Percentiles rank a stretch among this genome's conserved stretches.
These are phyloP conservation scores for Truncatella angustata DNA, from an alignment of 2,329 filamentous ascomycete species.

Conservation along the genomic window DNA sequence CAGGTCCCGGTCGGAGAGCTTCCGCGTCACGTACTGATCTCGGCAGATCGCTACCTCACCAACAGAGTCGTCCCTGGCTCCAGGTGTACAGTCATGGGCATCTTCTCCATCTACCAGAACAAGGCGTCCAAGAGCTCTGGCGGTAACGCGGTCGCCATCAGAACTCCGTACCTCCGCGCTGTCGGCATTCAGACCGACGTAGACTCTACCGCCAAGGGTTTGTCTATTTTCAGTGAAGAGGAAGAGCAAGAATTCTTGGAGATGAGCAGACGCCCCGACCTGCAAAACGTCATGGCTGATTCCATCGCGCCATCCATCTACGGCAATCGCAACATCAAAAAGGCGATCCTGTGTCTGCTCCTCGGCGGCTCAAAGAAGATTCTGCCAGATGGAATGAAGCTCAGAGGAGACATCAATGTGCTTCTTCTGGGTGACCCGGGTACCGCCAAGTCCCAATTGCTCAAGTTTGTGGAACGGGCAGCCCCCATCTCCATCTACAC, in stretches of 20 bases:
- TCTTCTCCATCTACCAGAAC: slow-evolving; percentile 96
- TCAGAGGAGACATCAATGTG: slow-evolving; percentile 97
- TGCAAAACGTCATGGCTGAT: slow-evolving; percentile 87
- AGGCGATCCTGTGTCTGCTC: slow-evolving; percentile 89
- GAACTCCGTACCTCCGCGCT: slow-evolving; percentile 90
- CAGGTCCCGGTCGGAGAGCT: slow-evolving; percentile 96
- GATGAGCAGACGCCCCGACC: slow-evolving; percentile 82
- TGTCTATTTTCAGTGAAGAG: slow-evolving; percentile 82
- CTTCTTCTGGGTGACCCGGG: slow-evolving; percentile 94
- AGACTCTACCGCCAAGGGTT: slow-evolving; percentile 85
- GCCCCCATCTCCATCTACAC: slow-evolving; percentile 98
- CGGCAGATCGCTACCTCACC: slow-evolving; percentile 92
- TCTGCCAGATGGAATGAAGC: slow-evolving; percentile 92
- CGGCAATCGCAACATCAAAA: slow-evolving; percentile 94
- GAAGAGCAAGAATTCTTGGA: slow-evolving; percentile 96
- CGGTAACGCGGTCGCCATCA: slow-evolving; percentile 84
- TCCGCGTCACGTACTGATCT: slow-evolving; percentile 90
- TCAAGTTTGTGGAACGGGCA: slow-evolving; percentile 97
- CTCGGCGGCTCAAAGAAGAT: slow-evolving; percentile 98
- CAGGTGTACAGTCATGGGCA: slow-evolving; percentile 90
- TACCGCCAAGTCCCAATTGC: slow-evolving; percentile 94
- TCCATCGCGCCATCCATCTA: slow-evolving; percentile 98
- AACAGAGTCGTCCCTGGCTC: slow-evolving; percentile 95
- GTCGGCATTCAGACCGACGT: slow-evolving; percentile 90
- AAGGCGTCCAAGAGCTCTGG: slow-evolving; percentile 79